A percentile compares a stretch with the other conserved stretches of the same genome.
These are phyloP conservation scores for Lasiosphaeriaceae sp. DNA, from an alignment of 495 filamentous ascomycete genomes.

Conservation along the genomic window DNA sequence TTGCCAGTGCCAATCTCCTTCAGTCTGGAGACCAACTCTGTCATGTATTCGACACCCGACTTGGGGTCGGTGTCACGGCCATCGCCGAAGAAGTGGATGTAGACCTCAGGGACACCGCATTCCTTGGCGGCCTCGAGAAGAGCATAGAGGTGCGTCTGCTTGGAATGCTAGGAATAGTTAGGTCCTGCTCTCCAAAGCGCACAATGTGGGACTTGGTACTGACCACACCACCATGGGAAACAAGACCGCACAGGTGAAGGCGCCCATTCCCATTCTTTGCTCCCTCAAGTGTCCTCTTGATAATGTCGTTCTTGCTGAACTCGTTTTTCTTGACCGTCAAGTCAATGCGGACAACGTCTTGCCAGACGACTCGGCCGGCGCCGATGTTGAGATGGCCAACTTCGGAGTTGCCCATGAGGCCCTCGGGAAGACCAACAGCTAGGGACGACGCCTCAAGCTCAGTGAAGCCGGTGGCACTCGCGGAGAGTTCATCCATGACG, in stretches of 20 bases:
- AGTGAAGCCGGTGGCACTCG: constrained; percentile 44
- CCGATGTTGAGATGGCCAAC: constrained; percentile 98
- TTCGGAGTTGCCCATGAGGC: constrained; percentile 97
- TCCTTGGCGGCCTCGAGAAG: constrained; percentile 87
- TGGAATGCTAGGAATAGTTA: constrained; percentile 60
- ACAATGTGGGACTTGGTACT: constrained; percentile 19
- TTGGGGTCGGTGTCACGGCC: constrained; percentile 97
- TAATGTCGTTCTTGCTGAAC: constrained; percentile 70
- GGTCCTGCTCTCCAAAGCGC: not conserved
- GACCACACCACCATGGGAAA: constrained; percentile 91
- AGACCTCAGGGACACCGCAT: constrained; percentile 80
- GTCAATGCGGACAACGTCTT: constrained; percentile 98
- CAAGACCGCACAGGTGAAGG: constrained; percentile 82
- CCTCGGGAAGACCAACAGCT: constrained; percentile 92
- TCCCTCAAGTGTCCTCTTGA: constrained; percentile 70
- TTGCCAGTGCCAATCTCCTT: constrained; percentile 82
- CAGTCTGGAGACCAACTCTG: constrained; percentile 70
- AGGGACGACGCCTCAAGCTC: constrained; percentile 93
- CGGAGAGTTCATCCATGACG: constrained; percentile 46
- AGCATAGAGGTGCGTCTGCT: constrained; percentile 86
- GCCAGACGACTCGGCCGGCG: constrained; percentile 96
- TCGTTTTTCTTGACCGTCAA: constrained; percentile 87
- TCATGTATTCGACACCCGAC: constrained; percentile 79
- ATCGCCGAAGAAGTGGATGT: constrained; percentile 98
- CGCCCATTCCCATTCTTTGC: constrained; percentile 87